Conservation (phyloP, 495 filamentous ascomycete species). For the Platismatia glauca region DNA sequence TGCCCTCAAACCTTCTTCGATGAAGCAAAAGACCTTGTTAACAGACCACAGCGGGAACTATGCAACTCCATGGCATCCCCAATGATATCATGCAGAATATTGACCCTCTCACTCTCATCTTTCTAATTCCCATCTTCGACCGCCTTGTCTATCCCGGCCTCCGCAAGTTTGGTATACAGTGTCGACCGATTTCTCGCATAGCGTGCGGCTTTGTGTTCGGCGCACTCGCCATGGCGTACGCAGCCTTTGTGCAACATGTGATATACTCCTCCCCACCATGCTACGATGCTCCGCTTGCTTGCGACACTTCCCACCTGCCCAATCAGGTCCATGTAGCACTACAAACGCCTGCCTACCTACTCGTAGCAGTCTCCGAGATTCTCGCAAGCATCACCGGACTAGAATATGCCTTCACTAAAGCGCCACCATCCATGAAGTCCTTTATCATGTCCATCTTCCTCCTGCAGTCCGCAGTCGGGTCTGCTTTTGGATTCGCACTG, state of each 20-base stretch:
- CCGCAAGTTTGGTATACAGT: slow-evolving; percentile 51
- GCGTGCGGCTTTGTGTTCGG: slow-evolving; percentile 56
- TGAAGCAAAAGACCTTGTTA: not conserved
- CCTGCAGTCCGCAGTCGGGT: slow-evolving; percentile 34
- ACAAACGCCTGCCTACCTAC: slow-evolving; percentile 54
- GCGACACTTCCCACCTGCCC: slow-evolving; percentile 26
- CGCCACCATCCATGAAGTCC: slow-evolving; percentile 61
- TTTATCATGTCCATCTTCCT: slow-evolving; percentile 34
- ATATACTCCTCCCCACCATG: slow-evolving; percentile 59
- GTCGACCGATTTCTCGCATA: slow-evolving; percentile 69
- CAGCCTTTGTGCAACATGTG: slow-evolving; percentile 57
- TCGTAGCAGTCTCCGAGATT: slow-evolving; percentile 67
- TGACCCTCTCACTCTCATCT: slow-evolving; percentile 65
- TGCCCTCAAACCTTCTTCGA: not conserved
- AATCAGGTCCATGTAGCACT: slow-evolving; percentile 51
- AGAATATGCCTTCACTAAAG: slow-evolving; percentile 73
- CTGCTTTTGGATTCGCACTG: slow-evolving; percentile 36
- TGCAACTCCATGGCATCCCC: slow-evolving; percentile 61
- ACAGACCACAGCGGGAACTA: slow-evolving; percentile 55
- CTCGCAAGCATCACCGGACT: slow-evolving; percentile 56
- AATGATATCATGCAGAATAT: slow-evolving; percentile 76
- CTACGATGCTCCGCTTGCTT: slow-evolving; percentile 43
- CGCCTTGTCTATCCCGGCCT: slow-evolving; percentile 58
- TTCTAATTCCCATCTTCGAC: slow-evolving; percentile 72
- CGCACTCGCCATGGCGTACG: slow-evolving; percentile 54